A percentile compares a stretch with the other conserved stretches of the same genome.
Conservation (phyloP, 139 green algal species). For the Closterium sp. region DNA sequence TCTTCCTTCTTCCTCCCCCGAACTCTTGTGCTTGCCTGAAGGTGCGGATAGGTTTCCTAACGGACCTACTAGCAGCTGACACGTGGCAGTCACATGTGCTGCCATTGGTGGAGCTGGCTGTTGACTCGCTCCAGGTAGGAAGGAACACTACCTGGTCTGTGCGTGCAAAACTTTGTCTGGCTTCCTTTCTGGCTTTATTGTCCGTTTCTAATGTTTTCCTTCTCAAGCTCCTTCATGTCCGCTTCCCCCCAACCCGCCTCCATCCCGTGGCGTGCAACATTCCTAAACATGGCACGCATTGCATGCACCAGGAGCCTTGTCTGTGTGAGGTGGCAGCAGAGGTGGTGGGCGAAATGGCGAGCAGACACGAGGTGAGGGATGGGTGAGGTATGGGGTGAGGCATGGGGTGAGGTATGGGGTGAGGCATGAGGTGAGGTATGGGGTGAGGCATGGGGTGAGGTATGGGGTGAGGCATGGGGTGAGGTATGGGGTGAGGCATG, state of each 20-base stretch:
- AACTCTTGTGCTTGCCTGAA: background rate
- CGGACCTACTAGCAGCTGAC: background rate
- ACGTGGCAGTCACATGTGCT: background rate
- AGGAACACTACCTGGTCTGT: too few species aligned
- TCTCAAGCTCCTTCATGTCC: background rate
- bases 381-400: too few species aligned
- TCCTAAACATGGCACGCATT: background rate
- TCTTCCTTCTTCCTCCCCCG: background rate
- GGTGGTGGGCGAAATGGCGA: background rate
- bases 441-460: too few species aligned
- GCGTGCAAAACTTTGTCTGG: too few species aligned
- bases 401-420: too few species aligned
- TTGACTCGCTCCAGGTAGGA: background rate
- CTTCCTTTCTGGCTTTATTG: too few species aligned
- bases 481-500: too few species aligned
- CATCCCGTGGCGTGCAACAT: background rate
- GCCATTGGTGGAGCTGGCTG: background rate
- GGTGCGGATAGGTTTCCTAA: background rate
- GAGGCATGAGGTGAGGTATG: too few species aligned
- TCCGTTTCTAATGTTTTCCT: too few species aligned
- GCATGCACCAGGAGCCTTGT: background rate
- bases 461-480: too few species aligned
- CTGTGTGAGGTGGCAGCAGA: background rate
- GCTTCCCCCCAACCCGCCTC: background rate
- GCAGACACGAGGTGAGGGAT: background rate